These are phyloP conservation scores for Actinomucor elegans DNA, from an alignment of 371 early-diverging fungal genomes.

Conservation along the genomic window DNA sequence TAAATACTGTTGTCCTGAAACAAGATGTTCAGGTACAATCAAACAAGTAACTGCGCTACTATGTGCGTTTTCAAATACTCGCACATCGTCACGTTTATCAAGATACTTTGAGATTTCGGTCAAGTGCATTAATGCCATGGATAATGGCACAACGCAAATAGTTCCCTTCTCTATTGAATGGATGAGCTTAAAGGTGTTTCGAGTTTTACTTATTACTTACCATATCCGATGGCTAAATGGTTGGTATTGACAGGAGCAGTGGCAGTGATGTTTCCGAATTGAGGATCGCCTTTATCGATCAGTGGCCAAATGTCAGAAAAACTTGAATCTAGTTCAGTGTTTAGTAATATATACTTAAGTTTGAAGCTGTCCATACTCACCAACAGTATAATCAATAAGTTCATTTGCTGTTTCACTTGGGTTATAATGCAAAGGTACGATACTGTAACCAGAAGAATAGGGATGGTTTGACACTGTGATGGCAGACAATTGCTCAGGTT, in stretches of 20 bases:
- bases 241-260: conserved; percentile 52
- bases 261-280: conserved; percentile 42
- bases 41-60: conserved; percentile 57
- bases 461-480: conserved; percentile 26
- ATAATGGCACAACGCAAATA: conserved; percentile 49
- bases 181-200: no score
- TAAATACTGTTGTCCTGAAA: conserved; percentile 50
- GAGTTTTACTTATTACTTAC: no score
- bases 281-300: conserved; percentile 21
- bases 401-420: neutral
- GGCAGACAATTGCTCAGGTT: conserved; percentile 3
- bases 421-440: conserved; percentile 6
- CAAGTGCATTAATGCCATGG: conserved; percentile 43
- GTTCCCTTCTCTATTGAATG: conserved; percentile 62
- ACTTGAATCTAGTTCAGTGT: neutral
- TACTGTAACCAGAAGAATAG: conserved; percentile 15
- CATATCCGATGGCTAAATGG: conserved; percentile 57
- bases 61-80: conserved; percentile 49
- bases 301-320: conserved; percentile 41
- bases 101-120: conserved; percentile 26
- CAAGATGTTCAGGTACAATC: conserved; percentile 51
- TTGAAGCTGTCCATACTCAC: no score
- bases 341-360: no score
- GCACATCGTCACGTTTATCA: conserved; percentile 15
- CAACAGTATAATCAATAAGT: neutral